Evolutionary conservation across 306 rosid genomes (phyloP), one percentile per base, ranked within the genome.

Genomic region (Spatholobus suberectus): DNA sequence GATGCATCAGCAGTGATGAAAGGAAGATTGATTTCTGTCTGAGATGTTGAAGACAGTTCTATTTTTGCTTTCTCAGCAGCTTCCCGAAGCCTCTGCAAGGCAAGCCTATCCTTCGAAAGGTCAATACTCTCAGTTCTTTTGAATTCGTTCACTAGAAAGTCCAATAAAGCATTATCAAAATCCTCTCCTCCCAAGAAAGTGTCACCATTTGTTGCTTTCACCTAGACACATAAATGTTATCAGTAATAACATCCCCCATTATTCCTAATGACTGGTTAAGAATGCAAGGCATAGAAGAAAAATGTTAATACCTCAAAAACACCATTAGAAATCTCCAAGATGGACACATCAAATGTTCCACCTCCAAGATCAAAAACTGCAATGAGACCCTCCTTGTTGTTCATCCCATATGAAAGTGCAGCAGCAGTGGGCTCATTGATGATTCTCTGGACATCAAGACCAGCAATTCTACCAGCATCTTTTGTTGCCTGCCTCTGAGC

Each of bases 281-380:
- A 49, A 32, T 49, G 9, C 14, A 17, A 4, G 5, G 29, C 9
- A 20, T n/a, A 1, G 35, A 13, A 63, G 21, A 20, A 58, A 13
- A 35, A 18, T 4, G 4, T 2, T n/a, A 67, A 61, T 71, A 91
- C 97, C 96, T 93, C 97, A 80, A 93, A 93, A 85, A 93, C 97
- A 80, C 97, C 97, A 81, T 89, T 91, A 21, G 96, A 93, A 55
- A 93, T 93, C 89, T 93, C 97, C 51, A 93, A 73, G 80, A 93
- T 91, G 83, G 97, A 93, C 44, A 93, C 97, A 86, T 93, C 97
- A 68, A 93, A 93, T 9, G 97, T 93, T 83, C 97, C 96, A 89
- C 96, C 97, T 34, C 97, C 97, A 70, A 93, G 97, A 85, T 93
- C 97, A 80, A 93, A 93, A 20, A 93, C 97, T 8, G 97, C 97